Evolutionary conservation across 202 grass and related monocot genomes (phyloP).

Genomic region (Dendrocalamus latiflorus): DNA sequence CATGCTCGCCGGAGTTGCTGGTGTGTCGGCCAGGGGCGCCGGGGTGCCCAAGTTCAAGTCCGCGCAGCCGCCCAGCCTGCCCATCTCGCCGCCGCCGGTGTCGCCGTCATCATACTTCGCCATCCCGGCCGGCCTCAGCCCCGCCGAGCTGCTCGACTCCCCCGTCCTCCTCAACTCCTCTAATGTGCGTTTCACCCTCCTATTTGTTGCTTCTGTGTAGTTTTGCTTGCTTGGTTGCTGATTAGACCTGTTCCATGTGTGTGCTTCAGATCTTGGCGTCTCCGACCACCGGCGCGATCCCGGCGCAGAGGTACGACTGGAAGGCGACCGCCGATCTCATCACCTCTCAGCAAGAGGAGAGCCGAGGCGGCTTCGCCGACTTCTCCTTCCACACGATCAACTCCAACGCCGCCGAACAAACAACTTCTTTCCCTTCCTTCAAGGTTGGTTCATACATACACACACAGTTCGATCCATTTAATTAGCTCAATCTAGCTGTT

Average conservation of each 20-base stretch:
- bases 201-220: not conserved
- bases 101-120: slow-evolving; percentile 81
- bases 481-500: not conserved
- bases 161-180: slow-evolving; percentile 66
- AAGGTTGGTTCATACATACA: slow-evolving; percentile 8
- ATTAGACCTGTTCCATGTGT: not conserved
- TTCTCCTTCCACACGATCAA: slow-evolving; percentile 49
- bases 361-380: not conserved
- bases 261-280: slow-evolving; percentile 46
- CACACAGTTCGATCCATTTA: not conserved
- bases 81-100: slow-evolving; percentile 53
- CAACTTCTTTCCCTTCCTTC: slow-evolving; percentile 32
- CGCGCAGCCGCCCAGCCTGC: slow-evolving; percentile 60
- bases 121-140: slow-evolving; percentile 67
- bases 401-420: not conserved
- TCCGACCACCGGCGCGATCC: slow-evolving; percentile 76
- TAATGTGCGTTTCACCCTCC: slow-evolving; percentile 29
- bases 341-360: slow-evolving; percentile 25
- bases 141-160: slow-evolving; percentile 72
- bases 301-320: slow-evolving; percentile 49
- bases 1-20: not conserved
- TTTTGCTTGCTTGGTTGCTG: not conserved
- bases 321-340: slow-evolving; percentile 26
- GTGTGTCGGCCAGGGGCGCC: not conserved
- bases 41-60: slow-evolving; percentile 91